Conservation (phyloP, 2,329 filamentous ascomycete genomes). For the Beauveria caledonica region DNA sequence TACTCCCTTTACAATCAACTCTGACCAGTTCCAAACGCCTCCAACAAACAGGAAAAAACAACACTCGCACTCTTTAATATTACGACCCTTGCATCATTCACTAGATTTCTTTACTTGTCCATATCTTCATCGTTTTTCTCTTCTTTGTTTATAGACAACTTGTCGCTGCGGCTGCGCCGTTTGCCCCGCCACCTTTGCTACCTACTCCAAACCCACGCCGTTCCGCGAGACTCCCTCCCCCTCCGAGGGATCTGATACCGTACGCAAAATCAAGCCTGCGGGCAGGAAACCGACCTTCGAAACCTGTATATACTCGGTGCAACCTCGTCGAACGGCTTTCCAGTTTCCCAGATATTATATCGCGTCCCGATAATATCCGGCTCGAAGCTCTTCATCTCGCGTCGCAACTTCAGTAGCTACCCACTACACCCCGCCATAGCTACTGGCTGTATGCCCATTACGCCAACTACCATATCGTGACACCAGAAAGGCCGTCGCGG, state of each 20-base stretch:
- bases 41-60: not conserved
- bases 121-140: not conserved
- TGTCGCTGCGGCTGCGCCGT: slow-evolving; percentile 4
- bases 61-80: slow-evolving; percentile 2
- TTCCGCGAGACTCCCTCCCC: not conserved
- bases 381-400: not conserved
- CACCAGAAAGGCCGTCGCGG: not conserved
- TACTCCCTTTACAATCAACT: not conserved
- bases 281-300: not conserved
- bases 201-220: not conserved
- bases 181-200: not conserved
- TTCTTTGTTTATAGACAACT: not conserved
- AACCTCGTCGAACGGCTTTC: not conserved
- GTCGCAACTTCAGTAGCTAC: not conserved
- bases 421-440: slow-evolving; percentile 1
- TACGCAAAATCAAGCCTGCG: not conserved
- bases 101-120: slow-evolving; percentile 7
- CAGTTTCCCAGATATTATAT: not conserved
- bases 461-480: slow-evolving; percentile 14
- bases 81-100: not conserved
- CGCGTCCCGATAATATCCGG: not conserved
- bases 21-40: not conserved
- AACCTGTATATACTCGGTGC: not conserved
- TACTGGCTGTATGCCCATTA: slow-evolving; percentile 31
- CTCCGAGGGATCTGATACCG: not conserved